Evolutionary conservation across 1,284 basidiomycete genomes (phyloP), one percentile per base, ranked within the genome.

Genomic region (Athelia sp.): DNA sequence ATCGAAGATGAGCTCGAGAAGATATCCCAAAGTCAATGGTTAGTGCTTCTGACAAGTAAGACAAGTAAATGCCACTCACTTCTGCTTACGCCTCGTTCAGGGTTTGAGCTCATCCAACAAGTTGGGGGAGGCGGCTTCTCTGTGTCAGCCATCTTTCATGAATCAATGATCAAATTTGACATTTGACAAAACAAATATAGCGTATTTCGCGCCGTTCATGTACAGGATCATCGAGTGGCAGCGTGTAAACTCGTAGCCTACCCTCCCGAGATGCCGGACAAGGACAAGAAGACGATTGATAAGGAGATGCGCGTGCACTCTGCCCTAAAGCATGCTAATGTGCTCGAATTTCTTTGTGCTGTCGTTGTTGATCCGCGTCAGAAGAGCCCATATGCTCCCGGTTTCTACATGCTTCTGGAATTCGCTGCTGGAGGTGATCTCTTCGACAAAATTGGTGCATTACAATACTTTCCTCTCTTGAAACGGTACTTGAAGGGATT

Each of bases 371-470:
- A 93, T 51, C 69, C 76, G 34, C 79, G 84, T 52, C 77, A 82
- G 51, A 72, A 76, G 49, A 65, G 72, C 3, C 62, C 68, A 0
- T 90, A 83, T 58, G 68, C 85, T 1, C 87, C 91, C 0, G 93
- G 90, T 0, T 77, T 94, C 38, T 99, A 98, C 64, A 93, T 99
- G 76, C 71, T 98, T 22, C 72, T 99, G 55, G 96, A 98, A 66
- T 74, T 96, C 36, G 96, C 95, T 0, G 86, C 86, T 1, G 95
- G 94, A 42, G 96, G 97, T 0, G 96, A 99, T 66, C 69, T 99
- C 36, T 99, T 99, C 64, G 97, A 99, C 70, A 98, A 98, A 74
- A 98, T 99, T 53, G 90, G 94, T 94, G 60, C 3, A 75, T 59
- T 31, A 19, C 17, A 14, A 40, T 29, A 40, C n/a, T 48, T 13